Evolutionary conservation across 2,329 filamentous ascomycete genomes (phyloP).

Genomic region (Sclerotinia borealis): DNA sequence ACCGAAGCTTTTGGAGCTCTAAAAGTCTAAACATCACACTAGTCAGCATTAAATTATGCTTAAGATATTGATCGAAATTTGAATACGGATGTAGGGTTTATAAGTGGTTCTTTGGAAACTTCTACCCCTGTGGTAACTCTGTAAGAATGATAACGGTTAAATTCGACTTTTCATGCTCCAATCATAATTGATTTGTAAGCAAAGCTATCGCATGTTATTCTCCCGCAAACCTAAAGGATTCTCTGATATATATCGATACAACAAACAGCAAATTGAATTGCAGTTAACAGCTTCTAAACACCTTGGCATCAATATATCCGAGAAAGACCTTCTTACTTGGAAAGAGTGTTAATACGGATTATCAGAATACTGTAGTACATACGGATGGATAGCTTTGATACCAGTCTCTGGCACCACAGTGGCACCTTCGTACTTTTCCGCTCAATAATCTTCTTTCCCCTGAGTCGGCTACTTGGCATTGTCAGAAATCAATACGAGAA

Average conservation of each 20-base stretch:
- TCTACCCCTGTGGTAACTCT: not conserved
- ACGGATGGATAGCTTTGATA: not conserved
- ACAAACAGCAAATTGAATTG: not conserved
- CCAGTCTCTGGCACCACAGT: not conserved
- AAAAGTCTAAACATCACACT: not conserved
- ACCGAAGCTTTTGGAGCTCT: not conserved
- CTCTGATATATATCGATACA: not conserved
- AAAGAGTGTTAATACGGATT: not conserved
- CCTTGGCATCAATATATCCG: not conserved
- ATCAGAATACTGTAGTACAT: too few relatives aligned
- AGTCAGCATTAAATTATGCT: slow-evolving; percentile 5
- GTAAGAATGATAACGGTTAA: not conserved
- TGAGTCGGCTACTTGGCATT: not conserved
- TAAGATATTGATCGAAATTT: not conserved
- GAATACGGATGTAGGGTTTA: slow-evolving; percentile 2
- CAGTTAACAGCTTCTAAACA: not conserved
- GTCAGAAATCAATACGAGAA: slow-evolving; percentile 10
- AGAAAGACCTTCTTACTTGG: not conserved
- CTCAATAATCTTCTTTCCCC: not conserved
- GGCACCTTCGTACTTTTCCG: not conserved
- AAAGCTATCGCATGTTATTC: not conserved
- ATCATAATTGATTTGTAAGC: not conserved
- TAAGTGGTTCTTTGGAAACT: not conserved
- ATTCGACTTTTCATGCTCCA: not conserved
- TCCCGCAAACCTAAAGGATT: not conserved